Evolutionary conservation across 2,329 filamentous ascomycete genomes (phyloP), one percentile per base, ranked within the genome.

Genomic region (Curvularia sp.): DNA sequence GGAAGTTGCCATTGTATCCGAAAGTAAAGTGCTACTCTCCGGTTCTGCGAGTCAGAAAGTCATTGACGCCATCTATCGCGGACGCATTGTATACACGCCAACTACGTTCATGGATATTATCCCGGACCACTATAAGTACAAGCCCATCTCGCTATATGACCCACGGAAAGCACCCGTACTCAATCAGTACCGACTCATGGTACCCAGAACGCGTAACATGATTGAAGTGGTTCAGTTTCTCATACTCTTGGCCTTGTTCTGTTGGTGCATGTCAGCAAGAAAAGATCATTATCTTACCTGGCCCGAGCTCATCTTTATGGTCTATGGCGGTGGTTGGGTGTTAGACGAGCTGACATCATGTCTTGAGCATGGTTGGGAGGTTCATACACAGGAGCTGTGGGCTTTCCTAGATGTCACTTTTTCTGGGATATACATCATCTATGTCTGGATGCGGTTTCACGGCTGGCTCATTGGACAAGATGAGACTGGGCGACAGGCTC

Each of bases 341-440:
- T 78, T 93, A 31, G 90, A 94, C 71, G 89, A 92, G 69, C 86
- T 92, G 68, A 88, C 89, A 1, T 91, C 90, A 0, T 88, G 93
- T 28, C 75, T 92, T 15, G 91, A 91, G 63, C 91, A 95, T 71
- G 83, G 85, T 49, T 87, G 90, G 90, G 86, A 87, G 57, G 91
- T 95, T 1, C 93, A 95, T 70, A 93, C 91, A 0, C 91, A 96
- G 74, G 94, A 95, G 67, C 80, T 96, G 3, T 96, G 92, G 92
- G 92, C 91, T 0, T 95, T 96, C 69, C 84, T 96, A 15, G 92
- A 95, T 73, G 87, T 94, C 47, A 87, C 86, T 4, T 96, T 94
- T 69, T 85, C 88, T n/a, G 68, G 83, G 42, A 88, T 95, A 31
- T 95, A 91, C 72, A 80, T 83, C 67, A 77, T 83, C 15, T 95